Conservation (phyloP, 495 filamentous ascomycete genomes). For the Geoglossum glabrum region DNA sequence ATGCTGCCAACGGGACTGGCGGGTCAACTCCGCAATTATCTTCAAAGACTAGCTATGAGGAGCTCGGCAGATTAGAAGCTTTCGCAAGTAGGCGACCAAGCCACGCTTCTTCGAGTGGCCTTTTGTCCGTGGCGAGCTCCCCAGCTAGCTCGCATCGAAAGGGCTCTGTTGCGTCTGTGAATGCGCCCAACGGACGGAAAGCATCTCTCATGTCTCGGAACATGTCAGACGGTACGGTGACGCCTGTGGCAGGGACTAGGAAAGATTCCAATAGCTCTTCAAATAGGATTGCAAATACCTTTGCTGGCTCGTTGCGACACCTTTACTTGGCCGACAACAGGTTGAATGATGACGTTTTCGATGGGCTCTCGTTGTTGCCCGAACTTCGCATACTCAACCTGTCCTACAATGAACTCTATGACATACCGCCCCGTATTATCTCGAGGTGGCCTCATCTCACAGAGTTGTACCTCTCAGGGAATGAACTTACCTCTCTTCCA, state of each 20-base stretch:
- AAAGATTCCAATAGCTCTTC: slow-evolving; percentile 76
- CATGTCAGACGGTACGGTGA: slow-evolving; percentile 33
- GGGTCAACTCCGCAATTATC: slow-evolving; percentile 15
- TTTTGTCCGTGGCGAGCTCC: slow-evolving; percentile 53
- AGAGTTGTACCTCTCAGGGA: slow-evolving; percentile 89
- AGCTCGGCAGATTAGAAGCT: slow-evolving; percentile 49
- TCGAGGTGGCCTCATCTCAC: slow-evolving; percentile 70
- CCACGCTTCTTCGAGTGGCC: slow-evolving; percentile 60
- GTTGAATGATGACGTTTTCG: slow-evolving; percentile 81
- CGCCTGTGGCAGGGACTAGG: slow-evolving; percentile 31
- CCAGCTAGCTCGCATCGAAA: slow-evolving; percentile 49
- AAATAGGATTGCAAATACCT: slow-evolving; percentile 53
- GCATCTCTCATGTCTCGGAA: slow-evolving; percentile 58
- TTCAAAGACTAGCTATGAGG: slow-evolving; percentile 51
- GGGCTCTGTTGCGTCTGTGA: slow-evolving; percentile 58
- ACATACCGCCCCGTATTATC: slow-evolving; percentile 74
- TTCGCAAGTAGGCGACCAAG: slow-evolving; percentile 51
- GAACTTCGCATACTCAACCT: slow-evolving; percentile 83
- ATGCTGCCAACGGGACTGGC: not conserved
- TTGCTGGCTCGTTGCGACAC: slow-evolving; percentile 63
- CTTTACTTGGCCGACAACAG: slow-evolving; percentile 86
- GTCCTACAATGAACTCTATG: slow-evolving; percentile 83
- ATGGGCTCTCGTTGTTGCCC: slow-evolving; percentile 61
- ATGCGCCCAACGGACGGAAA: slow-evolving; percentile 57
- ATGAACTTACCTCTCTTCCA: slow-evolving; percentile 75